phyloP scores from a whole-genome alignment of 2,329 filamentous ascomycete species.

The Stemphylium lycopersici region DNA sequence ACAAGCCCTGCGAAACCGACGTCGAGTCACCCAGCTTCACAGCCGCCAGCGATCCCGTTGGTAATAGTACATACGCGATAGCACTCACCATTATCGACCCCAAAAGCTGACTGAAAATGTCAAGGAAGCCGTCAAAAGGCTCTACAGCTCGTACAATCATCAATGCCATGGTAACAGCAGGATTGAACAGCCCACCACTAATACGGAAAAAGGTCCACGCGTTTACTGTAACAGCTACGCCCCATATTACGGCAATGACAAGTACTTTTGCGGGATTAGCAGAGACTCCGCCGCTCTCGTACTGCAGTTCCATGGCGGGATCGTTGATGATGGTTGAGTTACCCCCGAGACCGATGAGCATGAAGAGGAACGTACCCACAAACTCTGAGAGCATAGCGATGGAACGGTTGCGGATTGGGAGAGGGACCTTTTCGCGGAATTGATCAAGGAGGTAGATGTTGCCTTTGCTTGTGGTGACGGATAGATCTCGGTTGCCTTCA shows the following conservation, averaged over 20 bases:
- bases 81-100: too few relatives aligned
- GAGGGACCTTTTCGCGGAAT: not conserved
- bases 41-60: slow-evolving; percentile 5
- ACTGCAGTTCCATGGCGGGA: slow-evolving; percentile 15
- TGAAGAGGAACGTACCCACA: slow-evolving; percentile 26
- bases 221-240: slow-evolving; percentile 51
- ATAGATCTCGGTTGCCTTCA: not conserved
- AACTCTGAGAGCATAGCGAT: not conserved
- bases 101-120: too few relatives aligned
- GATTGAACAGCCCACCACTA: slow-evolving; percentile 35
- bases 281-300: slow-evolving; percentile 11
- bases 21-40: slow-evolving; percentile 6
- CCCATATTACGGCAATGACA: slow-evolving; percentile 49
- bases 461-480: slow-evolving; percentile 1
- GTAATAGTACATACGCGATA: too few relatives aligned
- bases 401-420: not conserved
- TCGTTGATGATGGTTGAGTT: slow-evolving; percentile 49
- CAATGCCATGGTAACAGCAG: slow-evolving; percentile 11
- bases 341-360: slow-evolving; percentile 49
- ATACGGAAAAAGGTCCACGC: slow-evolving; percentile 45
- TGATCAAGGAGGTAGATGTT: slow-evolving; percentile 1
- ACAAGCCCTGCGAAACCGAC: slow-evolving; percentile 24
- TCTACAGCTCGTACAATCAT: slow-evolving; percentile 18
- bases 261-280: slow-evolving; percentile 38
- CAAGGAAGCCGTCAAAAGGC: too few relatives aligned